These are phyloP conservation scores for Saturnispora besseyi DNA, from an alignment of 805 yeast species.

Conservation along the genomic window DNA sequence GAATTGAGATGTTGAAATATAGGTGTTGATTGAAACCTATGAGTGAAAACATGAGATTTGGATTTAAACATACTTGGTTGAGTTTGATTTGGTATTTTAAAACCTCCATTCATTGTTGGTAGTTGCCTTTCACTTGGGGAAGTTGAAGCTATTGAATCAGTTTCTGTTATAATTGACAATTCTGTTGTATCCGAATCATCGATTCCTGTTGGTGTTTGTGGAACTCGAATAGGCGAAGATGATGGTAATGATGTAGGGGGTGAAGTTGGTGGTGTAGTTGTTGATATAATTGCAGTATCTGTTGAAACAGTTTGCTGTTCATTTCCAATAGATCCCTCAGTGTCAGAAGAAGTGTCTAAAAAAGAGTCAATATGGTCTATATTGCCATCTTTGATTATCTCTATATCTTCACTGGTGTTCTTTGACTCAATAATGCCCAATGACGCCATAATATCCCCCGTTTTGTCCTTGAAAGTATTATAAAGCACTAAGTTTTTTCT, in stretches of 20 bases:
- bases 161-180: background rate
- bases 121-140: background rate
- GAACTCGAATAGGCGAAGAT: background rate
- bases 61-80: background rate
- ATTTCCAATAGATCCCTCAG: background rate
- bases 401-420: no score
- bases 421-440: no score
- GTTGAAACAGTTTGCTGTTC: background rate
- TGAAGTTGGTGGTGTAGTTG: background rate
- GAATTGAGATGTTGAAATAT: constrained; percentile 7
- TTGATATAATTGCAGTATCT: background rate
- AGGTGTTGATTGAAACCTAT: constrained; percentile 2
- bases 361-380: no score
- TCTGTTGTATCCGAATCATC: background rate
- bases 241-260: background rate
- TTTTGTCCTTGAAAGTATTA: no score
- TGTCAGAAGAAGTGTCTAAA: background rate
- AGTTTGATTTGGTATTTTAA: no score
- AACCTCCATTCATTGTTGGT: no score
- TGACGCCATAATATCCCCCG: no score
- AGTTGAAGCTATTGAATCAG: background rate
- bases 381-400: no score
- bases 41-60: background rate
- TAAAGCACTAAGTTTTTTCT: no score
- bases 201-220: background rate